A percentile compares a stretch with the other conserved stretches of the same genome.
phyloP scores from a whole-genome alignment of 192 early-diverging fungal genomes.

The Linnemannia hyalina region DNA sequence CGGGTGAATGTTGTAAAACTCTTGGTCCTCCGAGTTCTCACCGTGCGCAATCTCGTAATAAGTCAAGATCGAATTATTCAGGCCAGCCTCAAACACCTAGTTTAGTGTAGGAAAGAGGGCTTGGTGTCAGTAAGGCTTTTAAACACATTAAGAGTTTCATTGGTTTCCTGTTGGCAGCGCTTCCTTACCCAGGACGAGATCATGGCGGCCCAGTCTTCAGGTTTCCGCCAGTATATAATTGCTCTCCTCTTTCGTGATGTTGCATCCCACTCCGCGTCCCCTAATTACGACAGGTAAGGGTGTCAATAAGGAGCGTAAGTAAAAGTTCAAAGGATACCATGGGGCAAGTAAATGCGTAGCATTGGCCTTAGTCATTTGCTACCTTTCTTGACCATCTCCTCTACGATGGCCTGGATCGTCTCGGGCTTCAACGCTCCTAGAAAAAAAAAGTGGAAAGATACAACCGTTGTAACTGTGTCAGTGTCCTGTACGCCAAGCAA shows the following conservation, averaged over 20 bases:
- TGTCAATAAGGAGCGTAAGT: background rate
- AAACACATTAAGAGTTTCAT: background rate
- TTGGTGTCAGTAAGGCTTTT: background rate
- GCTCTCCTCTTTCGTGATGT: slow-evolving; percentile 65
- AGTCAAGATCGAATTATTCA: slow-evolving; percentile 87
- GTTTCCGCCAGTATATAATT: slow-evolving; percentile 88
- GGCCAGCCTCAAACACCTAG: slow-evolving; percentile 76
- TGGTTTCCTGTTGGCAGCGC: background rate
- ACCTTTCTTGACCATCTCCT: slow-evolving; percentile 81
- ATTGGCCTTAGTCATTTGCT: slow-evolving; percentile 64
- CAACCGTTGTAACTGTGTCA: background rate
- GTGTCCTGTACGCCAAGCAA: background rate
- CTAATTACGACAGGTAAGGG: slow-evolving; percentile 31
- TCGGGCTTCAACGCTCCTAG: slow-evolving; percentile 71
- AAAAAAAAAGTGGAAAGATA: background rate
- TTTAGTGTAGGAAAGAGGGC: background rate
- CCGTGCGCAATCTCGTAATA: slow-evolving; percentile 91
- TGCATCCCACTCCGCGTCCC: slow-evolving; percentile 68
- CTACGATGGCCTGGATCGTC: slow-evolving; percentile 78
- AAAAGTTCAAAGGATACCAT: background rate
- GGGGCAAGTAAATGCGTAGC: background rate
- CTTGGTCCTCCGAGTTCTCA: slow-evolving; percentile 82
- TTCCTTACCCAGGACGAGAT: slow-evolving; percentile 84
- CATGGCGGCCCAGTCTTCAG: slow-evolving; percentile 90
- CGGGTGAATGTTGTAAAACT: slow-evolving; percentile 84